Conservation (phyloP, 2,329 filamentous ascomycete genomes). For the Dothistroma pini region DNA sequence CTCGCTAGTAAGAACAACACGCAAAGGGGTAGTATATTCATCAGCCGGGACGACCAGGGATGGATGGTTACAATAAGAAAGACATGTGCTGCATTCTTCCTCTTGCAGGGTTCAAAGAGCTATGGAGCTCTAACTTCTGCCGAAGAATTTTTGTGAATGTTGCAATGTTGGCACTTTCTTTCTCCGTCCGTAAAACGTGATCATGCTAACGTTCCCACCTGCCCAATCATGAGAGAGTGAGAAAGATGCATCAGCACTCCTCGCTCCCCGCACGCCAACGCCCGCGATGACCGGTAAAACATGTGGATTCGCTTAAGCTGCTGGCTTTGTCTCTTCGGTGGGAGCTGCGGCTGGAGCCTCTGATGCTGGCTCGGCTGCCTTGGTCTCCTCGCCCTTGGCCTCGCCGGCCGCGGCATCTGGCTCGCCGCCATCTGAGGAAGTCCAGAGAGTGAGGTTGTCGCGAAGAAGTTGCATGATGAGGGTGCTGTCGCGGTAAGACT, state of each 20-base stretch:
- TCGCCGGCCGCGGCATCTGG: slow-evolving; percentile 58
- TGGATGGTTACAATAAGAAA: not conserved
- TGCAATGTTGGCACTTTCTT: not conserved
- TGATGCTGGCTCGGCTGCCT: slow-evolving; percentile 39
- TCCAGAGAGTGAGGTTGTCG: slow-evolving; percentile 98
- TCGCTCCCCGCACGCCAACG: slow-evolving; percentile 4
- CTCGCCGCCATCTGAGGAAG: slow-evolving; percentile 85
- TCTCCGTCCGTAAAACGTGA: slow-evolving; percentile 4
- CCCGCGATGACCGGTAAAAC: slow-evolving; percentile 5
- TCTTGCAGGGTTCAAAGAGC: slow-evolving; percentile 4
- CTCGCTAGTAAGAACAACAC: not conserved
- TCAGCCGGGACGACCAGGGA: not conserved
- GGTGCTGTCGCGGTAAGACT: slow-evolving; percentile 98
- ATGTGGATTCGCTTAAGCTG: slow-evolving; percentile 18
- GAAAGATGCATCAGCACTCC: slow-evolving; percentile 5
- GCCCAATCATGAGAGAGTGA: slow-evolving; percentile 1
- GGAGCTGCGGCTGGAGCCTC: slow-evolving; percentile 46
- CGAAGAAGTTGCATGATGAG: slow-evolving; percentile 99
- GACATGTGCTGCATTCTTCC: not conserved
- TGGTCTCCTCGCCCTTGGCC: slow-evolving; percentile 49
- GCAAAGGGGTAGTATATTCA: slow-evolving; percentile 5
- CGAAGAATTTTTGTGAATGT: not conserved
- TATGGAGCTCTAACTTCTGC: slow-evolving; percentile 1
- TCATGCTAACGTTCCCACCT: slow-evolving; percentile 2
- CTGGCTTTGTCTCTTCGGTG: slow-evolving; percentile 27